Base-by-base conservation (phyloP, 768 basidiomycete genomes). In the Lanmaoa pseudosensibilis region DNA sequence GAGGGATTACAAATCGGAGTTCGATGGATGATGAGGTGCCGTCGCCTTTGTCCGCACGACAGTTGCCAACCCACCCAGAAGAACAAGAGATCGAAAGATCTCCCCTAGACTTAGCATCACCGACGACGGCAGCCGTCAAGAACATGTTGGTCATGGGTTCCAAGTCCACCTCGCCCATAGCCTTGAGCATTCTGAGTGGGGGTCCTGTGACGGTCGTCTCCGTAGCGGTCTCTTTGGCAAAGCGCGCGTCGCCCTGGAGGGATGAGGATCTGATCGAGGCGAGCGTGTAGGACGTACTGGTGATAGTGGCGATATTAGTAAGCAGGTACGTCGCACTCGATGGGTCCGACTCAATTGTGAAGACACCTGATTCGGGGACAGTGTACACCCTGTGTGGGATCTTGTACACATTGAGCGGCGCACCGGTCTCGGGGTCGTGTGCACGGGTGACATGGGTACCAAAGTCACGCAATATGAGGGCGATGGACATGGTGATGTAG, bases 111-210 rank as follows among this genome's bases (percentile, higher is more conserved):
- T n/a, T n/a, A n/a, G n/a, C n/a, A n/a, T n/a, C 96, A 50, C 93
- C 95, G 19, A 99, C 76, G 9, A 88, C 94, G 12, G 86, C 90
- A 10, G 97, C 96, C 3, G 95, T 98, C 75, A 98, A 81, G 79
- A 99, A 99, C 23, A 95, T 96, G 70, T 99, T 96, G 8, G 97
- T 99, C 97, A 99, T 98, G n/a, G 88, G 87, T 73, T 96, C 94
- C 97, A 98, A 98, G 69, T 98, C 93, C 21, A 98, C 85, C 63
- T 87, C 82, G 10, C 69, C 69, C 52, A 65, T 60, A 0, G 63
- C 54, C 50, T 90, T 91, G 49, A 97, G 80, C 2, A 90, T 90
- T 61, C 86, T 86, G 47, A 99, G 80, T 0, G 90, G 87, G 3
- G 96, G 96, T 0, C 97, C 97, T 0, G 83, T 86, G 33, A 98